Evolutionary conservation across 192 early-diverging fungal species (phyloP), one percentile per base, ranked within the genome.

Genomic region (Podila epigama): DNA sequence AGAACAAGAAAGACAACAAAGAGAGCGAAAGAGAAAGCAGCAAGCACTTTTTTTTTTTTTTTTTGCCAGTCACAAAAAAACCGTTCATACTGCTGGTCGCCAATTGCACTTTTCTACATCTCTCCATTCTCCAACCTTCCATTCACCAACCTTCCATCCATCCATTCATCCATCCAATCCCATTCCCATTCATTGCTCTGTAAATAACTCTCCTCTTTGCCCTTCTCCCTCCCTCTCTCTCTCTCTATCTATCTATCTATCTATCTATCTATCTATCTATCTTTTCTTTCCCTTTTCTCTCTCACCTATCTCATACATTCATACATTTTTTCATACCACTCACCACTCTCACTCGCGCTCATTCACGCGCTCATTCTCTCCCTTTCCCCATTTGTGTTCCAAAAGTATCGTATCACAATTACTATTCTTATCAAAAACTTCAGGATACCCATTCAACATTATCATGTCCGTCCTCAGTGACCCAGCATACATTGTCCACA

Each of bases 401-500:
- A n/a, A n/a, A n/a, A n/a, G n/a, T n/a, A 51, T 51, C 15, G 5
- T 20, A 20, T 51, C 22, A 13, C 22, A 13, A 51, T 51, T n/a
- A 20, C 48, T 6, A 20, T 22, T 18, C 5, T 51, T 12, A 58
- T 20, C 10, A 51, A 51, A 59, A 18, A 12, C 33, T 22, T 51
- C 48, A 18, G 15, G 18, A 51, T 18, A 51, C 35, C 34, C 36
- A 29, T 25, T 20, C 33, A 40, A 22, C 22, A 25, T 28, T 35
- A 63, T 56, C 71, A 93, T 93, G 91, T 87, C 91, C 35, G 75
- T 93, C 35, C 75, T 89, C 22, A 87, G 86, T 40, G 91, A 93
- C 83, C 85, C 90, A 22, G 80, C 85, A 6, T 94, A 88, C 78
- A 80, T 94, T 27, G 86, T 94, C 60, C 90, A 94, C 70, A 86